Conservation (phyloP, 2,329 filamentous ascomycete species). For the Botrytis fragariae region DNA sequence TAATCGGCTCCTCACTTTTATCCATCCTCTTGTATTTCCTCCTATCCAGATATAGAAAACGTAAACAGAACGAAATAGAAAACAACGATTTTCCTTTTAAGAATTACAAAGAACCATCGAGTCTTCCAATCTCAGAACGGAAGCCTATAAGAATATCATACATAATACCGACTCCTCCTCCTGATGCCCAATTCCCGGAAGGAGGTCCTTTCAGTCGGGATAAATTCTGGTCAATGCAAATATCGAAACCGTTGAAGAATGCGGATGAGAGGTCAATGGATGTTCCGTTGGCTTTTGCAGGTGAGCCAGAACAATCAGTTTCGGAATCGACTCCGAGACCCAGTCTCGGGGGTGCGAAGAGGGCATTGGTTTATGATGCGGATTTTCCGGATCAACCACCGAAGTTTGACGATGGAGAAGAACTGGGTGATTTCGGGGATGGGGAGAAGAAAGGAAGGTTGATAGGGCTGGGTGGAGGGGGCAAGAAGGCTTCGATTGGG, state of each 20-base stretch:
- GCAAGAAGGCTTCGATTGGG: not conserved
- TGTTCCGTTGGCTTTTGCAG: not conserved
- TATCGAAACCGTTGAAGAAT: not conserved
- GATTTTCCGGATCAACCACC: not conserved
- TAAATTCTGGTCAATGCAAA: not conserved
- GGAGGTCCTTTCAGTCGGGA: not conserved
- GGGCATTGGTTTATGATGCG: not conserved
- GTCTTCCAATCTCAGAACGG: not conserved
- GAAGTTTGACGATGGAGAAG: not conserved
- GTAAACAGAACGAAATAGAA: not conserved
- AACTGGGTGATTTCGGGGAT: not conserved
- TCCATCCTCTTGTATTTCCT: not conserved
- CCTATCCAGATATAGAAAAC: not conserved
- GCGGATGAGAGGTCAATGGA: not conserved
- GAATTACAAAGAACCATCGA: not conserved
- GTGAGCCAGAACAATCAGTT: not conserved
- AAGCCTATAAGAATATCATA: not conserved
- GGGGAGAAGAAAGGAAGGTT: not conserved
- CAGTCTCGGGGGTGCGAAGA: not conserved
- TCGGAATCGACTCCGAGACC: not conserved
- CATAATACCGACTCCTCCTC: not conserved
- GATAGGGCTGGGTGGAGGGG: not conserved
- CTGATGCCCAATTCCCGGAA: not conserved
- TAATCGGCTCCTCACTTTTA: not conserved
- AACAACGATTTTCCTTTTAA: not conserved